Evolutionary conservation across 768 basidiomycete species (phyloP), one percentile per base, ranked within the genome.

Genomic region (Kwoniella pini): DNA sequence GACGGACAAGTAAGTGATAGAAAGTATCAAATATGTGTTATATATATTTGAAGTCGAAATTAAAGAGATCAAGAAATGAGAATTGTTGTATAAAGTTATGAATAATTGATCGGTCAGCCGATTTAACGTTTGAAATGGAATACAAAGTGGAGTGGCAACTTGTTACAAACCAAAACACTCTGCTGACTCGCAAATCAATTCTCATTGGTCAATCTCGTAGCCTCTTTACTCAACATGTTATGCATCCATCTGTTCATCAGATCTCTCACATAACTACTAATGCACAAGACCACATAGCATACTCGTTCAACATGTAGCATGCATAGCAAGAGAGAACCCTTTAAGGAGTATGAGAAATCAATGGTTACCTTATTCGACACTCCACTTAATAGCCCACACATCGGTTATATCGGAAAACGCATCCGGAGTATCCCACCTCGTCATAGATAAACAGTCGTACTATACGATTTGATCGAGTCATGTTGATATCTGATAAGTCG

Each of bases 31-130:
- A n/a, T n/a, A n/a, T n/a, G n/a, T n/a, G n/a, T n/a, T n/a, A n/a
- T n/a, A n/a, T n/a, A n/a, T n/a, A n/a, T n/a, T n/a, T n/a, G n/a
- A n/a, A n/a, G n/a, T n/a, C n/a, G n/a, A n/a, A n/a, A n/a, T n/a
- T n/a, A n/a, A n/a, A n/a, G n/a, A n/a, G n/a, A n/a, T n/a, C n/a
- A n/a, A n/a, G 46, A n/a, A 6, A 43, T 12, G 27, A 4, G 19
- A 27, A 19, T 31, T 21, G 38, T 42, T 30, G 27, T 9, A 0
- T 3, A 24, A 28, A 1, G 11, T 11, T 49, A 15, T n/a, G n/a
- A n/a, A n/a, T n/a, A 40, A 45, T 53, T 60, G 61, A 51, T 54
- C 54, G 54, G 51, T 49, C 28, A 54, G 57, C 57, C 54, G 54
- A 55, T 55, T 36, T 15, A 36, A 36, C 15, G 7, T 36, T 36